phyloP scores from a whole-genome alignment of 306 rosid species.

The Prinsepia uniflora region DNA sequence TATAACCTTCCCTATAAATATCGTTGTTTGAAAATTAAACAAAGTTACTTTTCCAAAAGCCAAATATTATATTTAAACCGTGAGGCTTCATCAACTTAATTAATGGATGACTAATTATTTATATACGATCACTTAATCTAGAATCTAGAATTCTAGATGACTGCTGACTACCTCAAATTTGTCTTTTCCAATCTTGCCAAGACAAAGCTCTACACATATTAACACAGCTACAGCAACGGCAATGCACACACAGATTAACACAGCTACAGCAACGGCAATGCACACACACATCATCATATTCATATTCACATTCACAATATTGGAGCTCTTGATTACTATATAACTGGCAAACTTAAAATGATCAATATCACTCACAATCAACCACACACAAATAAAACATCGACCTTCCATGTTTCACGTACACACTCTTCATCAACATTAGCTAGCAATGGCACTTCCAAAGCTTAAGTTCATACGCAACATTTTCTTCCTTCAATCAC shows the following conservation, averaged over 20 bases:
- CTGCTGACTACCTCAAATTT: neutral
- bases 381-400: neutral
- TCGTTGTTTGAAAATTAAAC: too few species aligned
- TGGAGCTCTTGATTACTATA: constrained; percentile 1
- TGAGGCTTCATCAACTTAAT: too few species aligned
- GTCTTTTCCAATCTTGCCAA: neutral
- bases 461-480: constrained; percentile 29
- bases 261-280: neutral
- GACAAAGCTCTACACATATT: neutral
- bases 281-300: neutral
- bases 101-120: neutral
- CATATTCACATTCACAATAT: neutral
- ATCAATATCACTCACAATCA: constrained; percentile 4
- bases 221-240: neutral
- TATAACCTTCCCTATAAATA: too few species aligned
- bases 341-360: neutral
- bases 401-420: neutral
- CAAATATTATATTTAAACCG: too few species aligned
- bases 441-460: constrained; percentile 27
- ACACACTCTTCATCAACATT: neutral
- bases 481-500: constrained; percentile 28
- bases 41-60: too few species aligned
- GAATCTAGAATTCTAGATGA: neutral
- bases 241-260: neutral
- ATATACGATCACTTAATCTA: neutral